Base-by-base conservation (phyloP, 1,139 yeast species). In the Yamadazyma friedrichii region DNA sequence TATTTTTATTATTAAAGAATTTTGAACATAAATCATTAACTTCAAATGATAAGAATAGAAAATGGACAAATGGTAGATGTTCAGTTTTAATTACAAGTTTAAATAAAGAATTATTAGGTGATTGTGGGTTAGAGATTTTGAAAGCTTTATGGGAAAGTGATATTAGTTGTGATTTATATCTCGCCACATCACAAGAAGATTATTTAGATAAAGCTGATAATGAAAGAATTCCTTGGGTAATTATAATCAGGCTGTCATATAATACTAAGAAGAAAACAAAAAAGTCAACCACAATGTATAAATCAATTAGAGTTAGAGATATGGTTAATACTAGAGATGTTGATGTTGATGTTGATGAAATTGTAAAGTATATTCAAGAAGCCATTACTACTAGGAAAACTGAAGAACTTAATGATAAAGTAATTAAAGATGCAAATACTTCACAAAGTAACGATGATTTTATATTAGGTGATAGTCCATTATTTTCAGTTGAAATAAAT, bases 11-110 rank as follows among this genome's bases (percentile, higher is more conserved):
- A 46, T 61, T 68, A 61, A 70, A 67, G 52, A 66, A 64, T 38
- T 45, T 61, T 24, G 49, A 57, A n/a, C 49, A 52, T 15, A 49
- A 64, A 31, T 12, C n/a, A 9, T 10, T 29, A 9, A 50, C 52
- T 39, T 56, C 43, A 16, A 64, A 56, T 1, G 55, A 59, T 1
- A 66, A 44, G 33, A 39, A 38, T 3, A 45, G 39, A 28, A 48
- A 58, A 47, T 63, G 73, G 71, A 57, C 52, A 20, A 60, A 65
- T 2, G 58, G 57, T 9, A 70, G 95, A 47, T 89, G 96, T 60
- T 93, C 88, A 53, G 95, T 89, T 1, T 61, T 91, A 31, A 79
- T 93, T 3, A 76, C 93, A 0, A 77, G 91, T 47, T 75, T 84
- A 43, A 74, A 76, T 34, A 76, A 80, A 30, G 65, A 76, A 0